Evolutionary conservation across 768 basidiomycete species (phyloP).

Genomic region (Tricholoma hemisulphureum): DNA sequence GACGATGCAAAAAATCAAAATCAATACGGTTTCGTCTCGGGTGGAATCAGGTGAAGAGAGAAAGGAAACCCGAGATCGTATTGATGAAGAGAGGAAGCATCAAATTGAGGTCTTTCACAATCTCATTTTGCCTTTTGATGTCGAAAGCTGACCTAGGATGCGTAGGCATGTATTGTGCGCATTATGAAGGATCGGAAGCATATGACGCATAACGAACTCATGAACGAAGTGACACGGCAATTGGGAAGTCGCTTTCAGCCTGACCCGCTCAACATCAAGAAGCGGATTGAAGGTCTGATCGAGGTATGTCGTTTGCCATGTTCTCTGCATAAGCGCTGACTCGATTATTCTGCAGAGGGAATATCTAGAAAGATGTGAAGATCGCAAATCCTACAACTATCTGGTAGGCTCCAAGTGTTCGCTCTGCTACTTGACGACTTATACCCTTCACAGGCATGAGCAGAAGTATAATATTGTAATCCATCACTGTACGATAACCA

Average conservation of each 20-base stretch:
- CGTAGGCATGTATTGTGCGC: conserved; percentile 94
- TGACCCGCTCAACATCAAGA: conserved; percentile 85
- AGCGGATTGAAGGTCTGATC: conserved; percentile 87
- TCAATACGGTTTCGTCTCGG: conserved; percentile 82
- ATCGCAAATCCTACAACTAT: conserved; percentile 88
- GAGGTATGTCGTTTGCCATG: conserved; percentile 55
- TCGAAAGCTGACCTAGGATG: conserved; percentile 1
- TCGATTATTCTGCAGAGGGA: conserved; percentile 60
- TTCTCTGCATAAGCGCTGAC: background rate
- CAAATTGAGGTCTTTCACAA: conserved; percentile 76
- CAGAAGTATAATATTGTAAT: conserved; percentile 7
- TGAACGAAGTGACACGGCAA: conserved; percentile 89
- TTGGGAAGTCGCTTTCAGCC: conserved; percentile 83
- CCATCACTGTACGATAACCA: background rate
- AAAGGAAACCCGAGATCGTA: conserved; percentile 83
- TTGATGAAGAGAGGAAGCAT: conserved; percentile 89
- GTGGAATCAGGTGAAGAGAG: conserved; percentile 86
- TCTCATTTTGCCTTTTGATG: background rate
- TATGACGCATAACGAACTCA: conserved; percentile 83
- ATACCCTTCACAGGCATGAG: conserved; percentile 17
- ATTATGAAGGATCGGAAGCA: conserved; percentile 96
- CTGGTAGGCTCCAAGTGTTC: conserved; percentile 36
- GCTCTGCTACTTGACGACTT: background rate
- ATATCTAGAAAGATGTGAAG: conserved; percentile 87
- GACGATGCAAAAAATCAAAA: conserved; percentile 88